These are phyloP conservation scores for Cercospora sp. DNA, from an alignment of 2,329 filamentous ascomycete genomes.

Conservation along the genomic window DNA sequence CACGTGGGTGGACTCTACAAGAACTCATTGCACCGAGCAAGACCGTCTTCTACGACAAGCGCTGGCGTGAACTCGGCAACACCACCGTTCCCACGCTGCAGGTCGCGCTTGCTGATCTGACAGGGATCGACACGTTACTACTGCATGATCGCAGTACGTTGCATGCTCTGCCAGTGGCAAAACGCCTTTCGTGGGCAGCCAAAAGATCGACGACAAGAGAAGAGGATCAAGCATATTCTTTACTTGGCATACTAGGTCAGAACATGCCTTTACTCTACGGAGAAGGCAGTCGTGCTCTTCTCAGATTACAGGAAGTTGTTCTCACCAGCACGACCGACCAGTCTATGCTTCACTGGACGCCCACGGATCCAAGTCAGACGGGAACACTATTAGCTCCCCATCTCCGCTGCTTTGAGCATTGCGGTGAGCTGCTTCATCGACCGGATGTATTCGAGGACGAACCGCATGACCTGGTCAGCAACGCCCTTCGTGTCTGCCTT, in stretches of 20 bases:
- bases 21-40: conserved; percentile 28
- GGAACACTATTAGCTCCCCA: conserved; percentile 4
- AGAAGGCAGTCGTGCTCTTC: conserved; percentile 24
- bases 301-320: conserved; percentile 28
- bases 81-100: not conserved
- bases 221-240: conserved; percentile 29
- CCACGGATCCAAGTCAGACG: not conserved
- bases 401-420: not conserved
- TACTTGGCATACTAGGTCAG: conserved; percentile 26
- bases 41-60: conserved; percentile 23
- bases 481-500: not conserved
- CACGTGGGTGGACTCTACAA: conserved; percentile 29
- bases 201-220: conserved; percentile 15
- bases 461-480: conserved; percentile 3
- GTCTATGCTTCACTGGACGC: conserved; percentile 25
- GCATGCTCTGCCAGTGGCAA: conserved; percentile 11
- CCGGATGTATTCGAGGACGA: conserved; percentile 7
- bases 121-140: conserved; percentile 7
- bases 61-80: conserved; percentile 10
- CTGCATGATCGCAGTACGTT: not conserved
- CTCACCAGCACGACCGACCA: conserved; percentile 23
- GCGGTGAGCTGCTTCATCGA: not conserved
- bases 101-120: conserved; percentile 8
- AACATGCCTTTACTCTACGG: conserved; percentile 28
- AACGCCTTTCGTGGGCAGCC: conserved; percentile 25